These are phyloP conservation scores for Jimgerdemannia flammicorona DNA, from an alignment of 192 early-diverging fungal species.

Conservation along the genomic window DNA sequence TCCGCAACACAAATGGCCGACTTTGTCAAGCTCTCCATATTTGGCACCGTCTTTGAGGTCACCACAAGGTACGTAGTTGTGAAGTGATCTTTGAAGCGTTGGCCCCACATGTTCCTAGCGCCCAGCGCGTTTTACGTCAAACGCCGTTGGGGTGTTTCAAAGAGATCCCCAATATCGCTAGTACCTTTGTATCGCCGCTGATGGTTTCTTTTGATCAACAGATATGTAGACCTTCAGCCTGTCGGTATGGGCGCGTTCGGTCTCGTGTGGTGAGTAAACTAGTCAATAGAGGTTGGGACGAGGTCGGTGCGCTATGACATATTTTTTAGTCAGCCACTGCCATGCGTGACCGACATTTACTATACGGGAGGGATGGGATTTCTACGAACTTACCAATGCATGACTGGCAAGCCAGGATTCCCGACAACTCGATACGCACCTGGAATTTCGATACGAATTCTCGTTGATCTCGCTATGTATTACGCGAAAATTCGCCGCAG, in stretches of 20 bases:
- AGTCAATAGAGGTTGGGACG: neutral
- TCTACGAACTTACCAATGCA: too few relatives aligned
- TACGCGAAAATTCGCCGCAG: neutral
- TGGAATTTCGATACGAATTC: neutral
- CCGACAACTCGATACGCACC: too few relatives aligned
- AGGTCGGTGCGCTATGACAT: too few relatives aligned
- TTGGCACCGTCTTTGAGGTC: constrained; percentile 82
- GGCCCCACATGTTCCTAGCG: too few relatives aligned
- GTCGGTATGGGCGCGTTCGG: constrained; percentile 98
- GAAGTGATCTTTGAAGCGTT: neutral
- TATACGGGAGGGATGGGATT: too few relatives aligned
- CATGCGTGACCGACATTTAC: too few relatives aligned
- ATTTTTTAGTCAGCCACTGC: too few relatives aligned
- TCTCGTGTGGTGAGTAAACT: constrained; percentile 79
- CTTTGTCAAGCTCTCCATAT: constrained; percentile 73
- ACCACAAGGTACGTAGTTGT: constrained; percentile 54
- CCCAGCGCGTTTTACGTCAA: neutral
- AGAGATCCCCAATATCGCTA: neutral
- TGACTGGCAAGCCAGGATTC: too few relatives aligned
- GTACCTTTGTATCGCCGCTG: neutral
- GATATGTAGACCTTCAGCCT: constrained; percentile 89
- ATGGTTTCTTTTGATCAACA: constrained; percentile 13
- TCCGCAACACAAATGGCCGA: constrained; percentile 46
- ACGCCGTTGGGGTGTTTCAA: neutral
- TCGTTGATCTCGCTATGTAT: too few relatives aligned